Evolutionary conservation across 2,329 filamentous ascomycete species (phyloP).

Genomic region (Neonectria punicea): DNA sequence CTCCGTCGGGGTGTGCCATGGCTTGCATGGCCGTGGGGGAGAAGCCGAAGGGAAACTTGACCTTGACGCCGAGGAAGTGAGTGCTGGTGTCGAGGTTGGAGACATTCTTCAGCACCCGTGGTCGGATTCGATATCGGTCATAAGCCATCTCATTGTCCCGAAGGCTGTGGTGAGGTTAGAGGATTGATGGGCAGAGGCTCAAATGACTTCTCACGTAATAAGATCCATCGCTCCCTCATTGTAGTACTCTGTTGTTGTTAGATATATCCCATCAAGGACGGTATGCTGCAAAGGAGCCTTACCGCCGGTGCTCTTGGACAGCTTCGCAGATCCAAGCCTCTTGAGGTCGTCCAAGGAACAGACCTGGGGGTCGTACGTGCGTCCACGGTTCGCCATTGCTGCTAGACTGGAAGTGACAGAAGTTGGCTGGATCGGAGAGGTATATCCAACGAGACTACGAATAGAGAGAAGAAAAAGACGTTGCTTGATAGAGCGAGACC

Average conservation of each 20-base stretch:
- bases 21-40: conserved; percentile 28
- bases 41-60: conserved; percentile 29
- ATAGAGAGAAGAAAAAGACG: background rate
- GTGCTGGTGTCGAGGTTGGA: conserved; percentile 25
- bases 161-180: conserved; percentile 19
- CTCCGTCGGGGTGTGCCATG: conserved; percentile 25
- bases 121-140: conserved; percentile 28
- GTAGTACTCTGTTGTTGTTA: conserved; percentile 15
- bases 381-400: conserved; percentile 27
- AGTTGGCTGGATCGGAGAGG: background rate
- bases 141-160: conserved; percentile 25
- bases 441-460: background rate
- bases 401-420: background rate
- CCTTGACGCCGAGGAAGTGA: conserved; percentile 23
- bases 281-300: background rate
- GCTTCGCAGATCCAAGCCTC: conserved; percentile 21
- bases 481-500: background rate
- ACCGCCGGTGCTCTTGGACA: conserved; percentile 16
- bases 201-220: conserved; percentile 1
- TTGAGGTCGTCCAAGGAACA: conserved; percentile 22
- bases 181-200: no score
- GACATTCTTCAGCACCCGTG: conserved; percentile 24
- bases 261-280: background rate
- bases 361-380: conserved; percentile 25
- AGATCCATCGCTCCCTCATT: conserved; percentile 23